Evolutionary conservation across 1,284 basidiomycete genomes (phyloP), one percentile per base, ranked within the genome.

Genomic region (Ganoderma sinense): DNA sequence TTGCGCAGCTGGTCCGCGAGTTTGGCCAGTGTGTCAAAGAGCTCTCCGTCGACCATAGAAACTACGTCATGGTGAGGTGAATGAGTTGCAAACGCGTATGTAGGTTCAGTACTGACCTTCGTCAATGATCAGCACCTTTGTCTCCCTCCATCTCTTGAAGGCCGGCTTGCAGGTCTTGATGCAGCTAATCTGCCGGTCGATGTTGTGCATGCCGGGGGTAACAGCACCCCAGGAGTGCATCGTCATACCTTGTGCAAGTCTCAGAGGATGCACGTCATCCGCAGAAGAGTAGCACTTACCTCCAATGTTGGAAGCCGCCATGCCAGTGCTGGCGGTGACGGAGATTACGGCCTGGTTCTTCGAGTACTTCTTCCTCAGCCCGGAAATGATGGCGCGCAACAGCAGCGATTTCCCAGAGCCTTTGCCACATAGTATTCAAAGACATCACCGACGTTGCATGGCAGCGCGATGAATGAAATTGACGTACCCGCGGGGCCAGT

Each of bases 31-130:
- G 97, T 97, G 78, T 98, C 97, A 73, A 99, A 95, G 1, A 99
- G 85, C 33, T 91, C 89, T 0, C 95, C 97, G 67, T 99, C 98
- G 1, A 99, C 90, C 97, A 99, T 99, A 0, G 97, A 99, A 4
- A 98, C 97, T 98, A 13, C 4, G 7, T n/a, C 18, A 56, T 29
- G 18, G 40, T 16, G 10, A 29, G 18, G 16, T 7, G 29, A 16
- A 69, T 48, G 39, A 29, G 66, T 80, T 33, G 11, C 4, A 3
- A 2, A 8, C 53, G 16, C 10, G 14, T 2, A 5, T 16, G 31
- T 16, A 11, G 18, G 14, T 6, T 61, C 18, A 7, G 39, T 8
- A 48, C 69, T 72, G 72, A 97, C 97, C 89, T 88, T 99, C 97
- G 79, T 99, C 97, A 65, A 99, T 92, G 75, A 99, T 92, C 41